These are phyloP conservation scores for Neurospora sp. DNA, from an alignment of 495 filamentous ascomycete genomes.

Conservation along the genomic window DNA sequence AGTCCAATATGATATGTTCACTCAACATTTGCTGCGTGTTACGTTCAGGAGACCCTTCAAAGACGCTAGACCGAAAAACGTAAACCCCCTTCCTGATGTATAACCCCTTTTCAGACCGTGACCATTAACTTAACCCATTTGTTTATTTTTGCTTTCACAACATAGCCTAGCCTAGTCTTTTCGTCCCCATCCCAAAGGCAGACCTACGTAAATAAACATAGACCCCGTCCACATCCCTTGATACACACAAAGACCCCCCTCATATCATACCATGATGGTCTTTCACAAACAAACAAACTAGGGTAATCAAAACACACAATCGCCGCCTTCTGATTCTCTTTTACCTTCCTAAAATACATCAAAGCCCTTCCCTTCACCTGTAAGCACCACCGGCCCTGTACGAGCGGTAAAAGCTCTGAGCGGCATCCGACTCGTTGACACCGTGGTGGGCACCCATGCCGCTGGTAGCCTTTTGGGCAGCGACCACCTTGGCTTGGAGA, in stretches of 20 bases:
- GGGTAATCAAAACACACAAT: not conserved
- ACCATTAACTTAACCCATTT: not conserved
- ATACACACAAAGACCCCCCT: not conserved
- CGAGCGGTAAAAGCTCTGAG: conserved; percentile 75
- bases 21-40: not conserved
- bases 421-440: conserved; percentile 49
- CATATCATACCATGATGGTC: not conserved
- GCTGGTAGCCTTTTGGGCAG: conserved; percentile 66
- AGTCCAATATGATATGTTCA: too few relatives aligned
- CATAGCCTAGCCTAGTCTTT: not conserved
- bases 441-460: conserved; percentile 53
- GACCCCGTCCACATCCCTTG: not conserved
- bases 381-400: conserved; percentile 45
- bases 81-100: not conserved
- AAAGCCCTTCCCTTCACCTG: not conserved
- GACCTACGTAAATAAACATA: not conserved
- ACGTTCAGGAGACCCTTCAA: not conserved
- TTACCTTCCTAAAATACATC: conserved; percentile 29
- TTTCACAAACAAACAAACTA: not conserved
- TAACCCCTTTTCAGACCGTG: not conserved
- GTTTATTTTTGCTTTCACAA: not conserved
- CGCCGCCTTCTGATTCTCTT: not conserved
- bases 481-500: conserved; percentile 65
- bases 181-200: not conserved
- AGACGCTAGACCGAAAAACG: not conserved